phyloP scores from a whole-genome alignment of 2,329 filamentous ascomycete species.

The Capronia coronata region DNA sequence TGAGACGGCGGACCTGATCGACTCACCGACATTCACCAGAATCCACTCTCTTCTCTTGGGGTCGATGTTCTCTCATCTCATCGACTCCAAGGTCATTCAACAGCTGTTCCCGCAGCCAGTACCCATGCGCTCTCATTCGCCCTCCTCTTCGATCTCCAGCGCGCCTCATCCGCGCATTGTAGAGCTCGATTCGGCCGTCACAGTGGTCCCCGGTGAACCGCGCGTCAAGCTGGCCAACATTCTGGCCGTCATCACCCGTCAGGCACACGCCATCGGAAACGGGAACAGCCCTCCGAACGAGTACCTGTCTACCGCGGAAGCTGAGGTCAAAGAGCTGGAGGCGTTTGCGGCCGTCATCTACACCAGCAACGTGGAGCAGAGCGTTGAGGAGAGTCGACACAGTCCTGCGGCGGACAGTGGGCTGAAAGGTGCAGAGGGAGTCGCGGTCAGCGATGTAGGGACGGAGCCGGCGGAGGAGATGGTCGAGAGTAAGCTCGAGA shows the following conservation, averaged over 20 bases:
- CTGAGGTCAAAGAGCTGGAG: constrained; percentile 43
- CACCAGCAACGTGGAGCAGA: constrained; percentile 41
- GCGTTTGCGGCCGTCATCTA: constrained; percentile 47
- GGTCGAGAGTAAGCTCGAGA: constrained; percentile 28
- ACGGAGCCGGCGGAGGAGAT: constrained; percentile 20
- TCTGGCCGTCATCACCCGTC: constrained; percentile 79
- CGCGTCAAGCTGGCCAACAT: constrained; percentile 78
- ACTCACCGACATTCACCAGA: constrained; percentile 83
- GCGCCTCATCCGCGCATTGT: constrained; percentile 30
- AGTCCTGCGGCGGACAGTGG: constrained; percentile 7
- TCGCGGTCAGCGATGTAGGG: constrained; percentile 22
- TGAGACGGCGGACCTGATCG: constrained; percentile 91
- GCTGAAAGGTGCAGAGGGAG: constrained; percentile 20
- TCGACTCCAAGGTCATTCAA: constrained; percentile 72
- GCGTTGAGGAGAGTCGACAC: constrained; percentile 18
- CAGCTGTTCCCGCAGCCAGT: constrained; percentile 62
- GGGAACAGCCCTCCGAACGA: constrained; percentile 47
- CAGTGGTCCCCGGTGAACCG: constrained; percentile 38
- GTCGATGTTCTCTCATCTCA: constrained; percentile 73
- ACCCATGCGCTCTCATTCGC: constrained; percentile 38
- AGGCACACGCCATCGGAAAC: constrained; percentile 82
- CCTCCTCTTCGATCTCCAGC: constrained; percentile 44
- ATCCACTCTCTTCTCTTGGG: constrained; percentile 83
- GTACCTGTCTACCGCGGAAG: constrained; percentile 41
- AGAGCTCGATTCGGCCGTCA: constrained; percentile 39